Evolutionary conservation across 2,329 filamentous ascomycete species (phyloP), one percentile per base, ranked within the genome.

Genomic region (Diaporthe sp.): DNA sequence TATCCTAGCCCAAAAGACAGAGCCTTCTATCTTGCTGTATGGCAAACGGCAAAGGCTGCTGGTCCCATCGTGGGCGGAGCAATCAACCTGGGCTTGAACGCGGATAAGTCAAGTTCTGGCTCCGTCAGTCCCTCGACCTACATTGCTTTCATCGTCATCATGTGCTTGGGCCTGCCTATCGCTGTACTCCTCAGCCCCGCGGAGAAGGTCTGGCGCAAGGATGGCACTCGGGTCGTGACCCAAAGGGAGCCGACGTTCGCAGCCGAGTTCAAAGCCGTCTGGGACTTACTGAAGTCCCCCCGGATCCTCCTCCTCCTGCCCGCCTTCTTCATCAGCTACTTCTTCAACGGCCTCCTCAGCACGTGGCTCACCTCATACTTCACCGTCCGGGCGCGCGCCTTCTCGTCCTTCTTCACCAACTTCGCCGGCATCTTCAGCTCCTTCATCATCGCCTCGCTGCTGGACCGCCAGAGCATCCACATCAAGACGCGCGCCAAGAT

Each of bases 1-100:
- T 89, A 89, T 61, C 86, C 87, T 0, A 87, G 88, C 75, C 82
- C 84, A 1, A 77, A 81, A 2, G 88, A 87, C 74, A 80, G 87
- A 64, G 87, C 86, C 3, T 82, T 80, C 52, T 88, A 87, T 72
- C 83, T 87, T 80, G 75, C 52, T 85, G 86, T 76, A 86, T 85
- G 86, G 81, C 87, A 75, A n/a, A 74, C 71, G 6, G 74, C 74
- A 40, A 75, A 75, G 57, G 71, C 74, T 8, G 64, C 71, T 2
- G 74, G 74, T 15, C 74, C 74, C 25, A 77, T 77, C 10, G 61
- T 77, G 12, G 77, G 77, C 4, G 77, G 77, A 7, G 77, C 77
- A 22, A 77, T 77, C 70, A 77, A 77, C 71, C 71, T 77, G 8
- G 74, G 76, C 28, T 40, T 77, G 42, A 77, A 77, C 33, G 74